Conservation (phyloP, 352 stramenopile species). For the Phytophthora kernoviae region DNA sequence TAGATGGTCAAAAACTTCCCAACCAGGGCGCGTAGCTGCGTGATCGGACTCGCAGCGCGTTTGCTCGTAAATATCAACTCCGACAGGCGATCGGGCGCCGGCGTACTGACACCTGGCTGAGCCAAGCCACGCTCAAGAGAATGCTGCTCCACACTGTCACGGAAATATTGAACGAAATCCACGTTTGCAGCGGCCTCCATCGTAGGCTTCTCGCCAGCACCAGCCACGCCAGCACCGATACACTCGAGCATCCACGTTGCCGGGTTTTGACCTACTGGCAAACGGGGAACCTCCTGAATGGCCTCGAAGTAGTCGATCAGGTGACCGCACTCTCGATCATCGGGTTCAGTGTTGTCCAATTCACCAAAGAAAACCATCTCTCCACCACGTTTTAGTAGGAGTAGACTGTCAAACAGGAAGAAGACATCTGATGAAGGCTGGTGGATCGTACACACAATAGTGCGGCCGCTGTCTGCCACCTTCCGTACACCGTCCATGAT, state of each 20-base stretch:
- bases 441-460: conserved; percentile 89
- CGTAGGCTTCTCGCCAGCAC: conserved; percentile 20
- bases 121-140: conserved; percentile 9
- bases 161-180: conserved; percentile 33
- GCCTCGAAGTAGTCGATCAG: neutral
- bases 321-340: neutral
- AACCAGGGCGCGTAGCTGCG: conserved; percentile 38
- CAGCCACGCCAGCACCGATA: conserved; percentile 38
- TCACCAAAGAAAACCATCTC: conserved; percentile 38
- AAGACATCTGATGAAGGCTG: conserved; percentile 85
- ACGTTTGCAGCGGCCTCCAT: conserved; percentile 47
- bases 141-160: conserved; percentile 13
- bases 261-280: neutral
- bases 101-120: conserved; percentile 7
- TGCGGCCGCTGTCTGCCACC: conserved; percentile 60
- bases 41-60: conserved; percentile 9
- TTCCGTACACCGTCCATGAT: conserved; percentile 83
- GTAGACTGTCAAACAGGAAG: conserved; percentile 70
- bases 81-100: conserved; percentile 1
- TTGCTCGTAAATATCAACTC: conserved; percentile 26
- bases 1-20: conserved; percentile 26
- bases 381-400: conserved; percentile 54
- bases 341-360: neutral
- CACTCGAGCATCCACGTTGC: conserved; percentile 1
- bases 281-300: neutral